Conservation (phyloP, 495 filamentous ascomycete genomes). For the Bryoglossum gracile region DNA sequence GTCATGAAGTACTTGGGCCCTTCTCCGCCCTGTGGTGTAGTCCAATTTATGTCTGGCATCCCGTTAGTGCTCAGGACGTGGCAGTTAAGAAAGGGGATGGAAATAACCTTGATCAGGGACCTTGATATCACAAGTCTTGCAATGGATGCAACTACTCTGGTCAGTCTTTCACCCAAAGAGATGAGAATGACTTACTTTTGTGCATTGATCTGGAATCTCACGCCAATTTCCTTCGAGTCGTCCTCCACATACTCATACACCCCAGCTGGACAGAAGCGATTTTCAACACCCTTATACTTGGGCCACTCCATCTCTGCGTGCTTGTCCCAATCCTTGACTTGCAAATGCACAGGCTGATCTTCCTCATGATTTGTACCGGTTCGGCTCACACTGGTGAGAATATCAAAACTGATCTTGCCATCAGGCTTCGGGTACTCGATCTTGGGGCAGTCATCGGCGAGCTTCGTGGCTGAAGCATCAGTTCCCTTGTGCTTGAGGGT, state of each 20-base stretch:
- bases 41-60: slow-evolving; percentile 94
- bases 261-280: slow-evolving; percentile 97
- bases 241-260: slow-evolving; percentile 99
- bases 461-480: slow-evolving; percentile 71
- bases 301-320: slow-evolving; percentile 80
- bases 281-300: slow-evolving; percentile 86
- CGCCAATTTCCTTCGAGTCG: slow-evolving; percentile 67
- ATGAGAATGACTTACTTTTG: slow-evolving; percentile 69
- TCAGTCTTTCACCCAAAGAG: no score
- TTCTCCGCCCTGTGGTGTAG: slow-evolving; percentile 90
- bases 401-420: slow-evolving; percentile 88
- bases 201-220: slow-evolving; percentile 94
- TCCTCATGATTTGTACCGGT: slow-evolving; percentile 99
- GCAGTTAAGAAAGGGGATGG: slow-evolving; percentile 34
- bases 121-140: slow-evolving; percentile 99
- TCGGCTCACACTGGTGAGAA: slow-evolving; percentile 84
- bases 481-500: slow-evolving; percentile 77
- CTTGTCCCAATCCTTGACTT: slow-evolving; percentile 89
- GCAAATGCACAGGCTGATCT: slow-evolving; percentile 93
- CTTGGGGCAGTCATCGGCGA: slow-evolving; percentile 69
- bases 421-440: slow-evolving; percentile 98
- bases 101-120: slow-evolving; percentile 93
- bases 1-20: slow-evolving; percentile 97
- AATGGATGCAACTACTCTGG: slow-evolving; percentile 95
- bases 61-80: slow-evolving; percentile 32